Conservation (phyloP, 179 eudicot genomes). For the Vitellaria paradoxa region DNA sequence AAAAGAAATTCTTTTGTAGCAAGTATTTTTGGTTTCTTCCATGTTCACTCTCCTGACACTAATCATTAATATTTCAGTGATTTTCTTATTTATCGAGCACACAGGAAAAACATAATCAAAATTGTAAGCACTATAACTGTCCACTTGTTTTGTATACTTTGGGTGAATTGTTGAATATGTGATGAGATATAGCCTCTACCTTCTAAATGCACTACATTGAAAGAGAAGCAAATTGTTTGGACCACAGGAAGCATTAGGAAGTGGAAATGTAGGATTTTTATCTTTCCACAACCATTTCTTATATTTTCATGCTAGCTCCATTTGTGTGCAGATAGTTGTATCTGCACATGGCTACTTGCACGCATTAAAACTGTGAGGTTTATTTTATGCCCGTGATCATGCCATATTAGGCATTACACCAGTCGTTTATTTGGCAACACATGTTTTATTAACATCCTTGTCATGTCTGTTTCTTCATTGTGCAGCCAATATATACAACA, state of each 20-base stretch:
- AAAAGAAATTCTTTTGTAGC: not conserved
- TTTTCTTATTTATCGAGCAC: not conserved
- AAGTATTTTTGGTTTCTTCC: not conserved
- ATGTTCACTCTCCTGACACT: not conserved
- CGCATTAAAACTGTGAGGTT: not conserved
- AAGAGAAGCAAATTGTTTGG: not conserved
- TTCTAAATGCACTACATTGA: not conserved
- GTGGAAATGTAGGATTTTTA: no score
- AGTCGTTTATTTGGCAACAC: not conserved
- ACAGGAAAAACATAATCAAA: not conserved
- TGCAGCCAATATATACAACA: slow-evolving; percentile 5
- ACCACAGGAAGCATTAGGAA: not conserved
- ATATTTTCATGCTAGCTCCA: not conserved
- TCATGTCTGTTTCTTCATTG: not conserved
- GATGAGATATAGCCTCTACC: not conserved
- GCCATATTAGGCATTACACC: not conserved
- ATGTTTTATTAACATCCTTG: slow-evolving; percentile 1
- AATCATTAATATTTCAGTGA: not conserved
- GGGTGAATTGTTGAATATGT: not conserved
- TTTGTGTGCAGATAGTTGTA: not conserved
- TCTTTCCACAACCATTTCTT: not conserved
- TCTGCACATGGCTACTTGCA: not conserved
- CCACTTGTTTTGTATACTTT: not conserved
- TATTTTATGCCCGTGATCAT: not conserved
- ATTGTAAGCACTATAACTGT: not conserved